Percentiles rank a stretch among this genome's conserved stretches.
Evolutionary conservation across 2,329 filamentous ascomycete species (phyloP).

Genomic region (Onygena corvina): DNA sequence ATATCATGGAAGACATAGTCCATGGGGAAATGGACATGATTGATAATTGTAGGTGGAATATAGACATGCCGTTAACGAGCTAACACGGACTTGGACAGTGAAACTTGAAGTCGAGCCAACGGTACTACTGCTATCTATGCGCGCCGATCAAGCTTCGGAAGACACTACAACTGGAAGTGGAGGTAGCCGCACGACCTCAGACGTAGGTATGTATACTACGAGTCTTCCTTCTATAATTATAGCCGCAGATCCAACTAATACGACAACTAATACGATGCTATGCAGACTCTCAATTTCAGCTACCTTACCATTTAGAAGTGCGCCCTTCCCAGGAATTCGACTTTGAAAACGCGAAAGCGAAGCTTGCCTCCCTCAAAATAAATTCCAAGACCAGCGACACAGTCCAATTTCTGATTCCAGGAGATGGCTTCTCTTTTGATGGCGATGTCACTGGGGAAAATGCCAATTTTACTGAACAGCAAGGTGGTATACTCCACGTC

Average conservation of each 20-base stretch:
- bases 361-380: constrained; percentile 49
- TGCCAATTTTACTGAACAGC: constrained; percentile 41
- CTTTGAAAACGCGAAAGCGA: constrained; percentile 53
- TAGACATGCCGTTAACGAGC: no score
- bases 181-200: background rate
- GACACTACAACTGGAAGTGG: constrained; percentile 17
- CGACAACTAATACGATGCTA: background rate
- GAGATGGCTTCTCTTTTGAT: constrained; percentile 39
- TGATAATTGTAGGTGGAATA: constrained; percentile 39
- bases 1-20: constrained; percentile 64
- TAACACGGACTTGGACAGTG: constrained; percentile 37
- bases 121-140: constrained; percentile 45
- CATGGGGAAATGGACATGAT: constrained; percentile 56
- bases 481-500: constrained; percentile 55
- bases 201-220: no score
- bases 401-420: constrained; percentile 51
- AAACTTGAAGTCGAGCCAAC: constrained; percentile 52
- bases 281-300: constrained; percentile 39
- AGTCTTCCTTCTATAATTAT: no score
- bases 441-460: constrained; percentile 31
- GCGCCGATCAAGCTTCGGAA: constrained; percentile 37
- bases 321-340: constrained; percentile 62
- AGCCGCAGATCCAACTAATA: no score
- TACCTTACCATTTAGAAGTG: constrained; percentile 53
- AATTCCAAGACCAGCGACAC: constrained; percentile 37